phyloP scores from a whole-genome alignment of 2,329 filamentous ascomycete species.

The Plectosphaerella cucumerina region DNA sequence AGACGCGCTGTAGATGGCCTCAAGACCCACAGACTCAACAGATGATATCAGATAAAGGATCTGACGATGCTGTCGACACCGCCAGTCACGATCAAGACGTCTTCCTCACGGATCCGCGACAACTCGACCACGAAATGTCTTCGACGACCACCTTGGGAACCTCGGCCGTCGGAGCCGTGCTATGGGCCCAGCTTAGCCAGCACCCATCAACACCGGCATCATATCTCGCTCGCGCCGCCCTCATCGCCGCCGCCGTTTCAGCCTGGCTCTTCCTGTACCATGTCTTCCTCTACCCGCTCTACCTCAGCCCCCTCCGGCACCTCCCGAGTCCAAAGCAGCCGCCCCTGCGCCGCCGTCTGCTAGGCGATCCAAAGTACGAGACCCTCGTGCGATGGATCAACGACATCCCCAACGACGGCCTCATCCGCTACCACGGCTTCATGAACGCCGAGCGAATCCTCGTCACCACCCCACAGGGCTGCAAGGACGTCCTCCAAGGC shows the following conservation, averaged over 20 bases:
- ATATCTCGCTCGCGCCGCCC: neutral
- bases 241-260: neutral
- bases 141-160: neutral
- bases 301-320: neutral
- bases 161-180: neutral
- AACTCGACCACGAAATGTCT: too few species aligned
- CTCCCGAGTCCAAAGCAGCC: neutral
- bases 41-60: too few species aligned
- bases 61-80: too few species aligned
- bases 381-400: conserved; percentile 25
- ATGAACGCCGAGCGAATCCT: conserved; percentile 40
- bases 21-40: too few species aligned
- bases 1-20: too few species aligned
- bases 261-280: neutral
- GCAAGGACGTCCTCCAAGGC: conserved; percentile 6
- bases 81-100: too few species aligned
- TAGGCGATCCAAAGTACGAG: conserved; percentile 1
- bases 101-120: too few species aligned
- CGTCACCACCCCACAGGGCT: conserved; percentile 5
- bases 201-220: neutral
- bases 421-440: conserved; percentile 38
- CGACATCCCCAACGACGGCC: conserved; percentile 36
- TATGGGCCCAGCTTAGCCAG: neutral
- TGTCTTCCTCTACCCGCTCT: neutral
- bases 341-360: neutral